Evolutionary conservation across 2,329 filamentous ascomycete species (phyloP), one percentile per base, ranked within the genome.

Genomic region (Blastomyces silverae): DNA sequence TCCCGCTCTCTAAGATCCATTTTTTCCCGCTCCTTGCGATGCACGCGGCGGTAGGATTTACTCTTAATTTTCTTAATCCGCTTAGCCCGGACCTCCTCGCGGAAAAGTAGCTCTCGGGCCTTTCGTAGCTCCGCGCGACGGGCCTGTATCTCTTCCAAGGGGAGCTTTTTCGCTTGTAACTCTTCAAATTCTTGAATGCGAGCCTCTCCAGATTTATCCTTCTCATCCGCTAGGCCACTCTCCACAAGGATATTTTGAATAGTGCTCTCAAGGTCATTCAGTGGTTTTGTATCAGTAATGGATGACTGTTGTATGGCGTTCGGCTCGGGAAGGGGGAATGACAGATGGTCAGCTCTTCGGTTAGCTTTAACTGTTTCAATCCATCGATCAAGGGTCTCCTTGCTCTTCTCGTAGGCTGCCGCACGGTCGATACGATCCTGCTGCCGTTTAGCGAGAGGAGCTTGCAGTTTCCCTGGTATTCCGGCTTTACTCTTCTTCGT

Each of bases 31-130:
- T 89, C 90, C 74, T 89, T 96, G 48, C 93, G 87, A 77, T 97
- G 93, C 17, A 97, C 89, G 56, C 92, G 88, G 64, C 93, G 90
- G 75, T 96, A 99, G 0, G 92, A 86, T 77, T 97, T 99, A 75
- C 90, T 95, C 83, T 99, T 99, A 80, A 99, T 99, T 81, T 97
- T 97, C 80, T 97, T 96, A 78, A 99, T 91, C 31, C 94, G 88
- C 78, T 92, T 95, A 8, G 92, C 86, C 64, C 92, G 89, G 55
- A 92, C 88, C 72, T 95, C 89, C 77, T 97, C 93, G 13, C 92
- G 85, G 71, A 95, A 96, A 69, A 93, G 84, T 8, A 96, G 79
- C 71, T 97, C 93, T 69, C 94, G 84, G 68, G 90, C 87, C 75
- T 87, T 87, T 15, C 94, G 87, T 64, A 93, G 84, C 72, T 92